Conservation (phyloP, 1,284 basidiomycete genomes). For the Ustilago shanxiensis region DNA sequence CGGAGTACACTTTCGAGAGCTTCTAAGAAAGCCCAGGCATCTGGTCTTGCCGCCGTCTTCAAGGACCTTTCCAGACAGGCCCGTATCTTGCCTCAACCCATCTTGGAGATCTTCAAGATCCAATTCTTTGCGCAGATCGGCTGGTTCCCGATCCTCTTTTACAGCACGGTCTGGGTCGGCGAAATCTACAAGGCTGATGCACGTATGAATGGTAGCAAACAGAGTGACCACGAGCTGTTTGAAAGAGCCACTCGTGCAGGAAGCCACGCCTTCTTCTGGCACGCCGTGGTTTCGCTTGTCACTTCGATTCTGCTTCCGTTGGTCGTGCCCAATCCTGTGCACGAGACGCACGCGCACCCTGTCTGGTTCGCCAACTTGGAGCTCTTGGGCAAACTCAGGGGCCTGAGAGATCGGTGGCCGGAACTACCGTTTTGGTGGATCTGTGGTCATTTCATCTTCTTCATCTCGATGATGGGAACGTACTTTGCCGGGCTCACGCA, state of each 20-base stretch:
- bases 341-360: slow-evolving; percentile 14
- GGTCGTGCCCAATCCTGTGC: slow-evolving; percentile 73
- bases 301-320: slow-evolving; percentile 81
- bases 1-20: background rate
- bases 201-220: slow-evolving; percentile 34
- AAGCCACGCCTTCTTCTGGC: slow-evolving; percentile 83
- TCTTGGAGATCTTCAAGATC: slow-evolving; percentile 59
- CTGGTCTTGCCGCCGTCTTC: slow-evolving; percentile 14
- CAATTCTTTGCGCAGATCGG: slow-evolving; percentile 65
- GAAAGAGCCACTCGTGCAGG: slow-evolving; percentile 82
- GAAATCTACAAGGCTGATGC: slow-evolving; percentile 60
- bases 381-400: slow-evolving; percentile 14
- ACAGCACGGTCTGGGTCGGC: slow-evolving; percentile 63
- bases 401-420: slow-evolving; percentile 32
- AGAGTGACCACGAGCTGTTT: slow-evolving; percentile 47
- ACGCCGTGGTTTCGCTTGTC: slow-evolving; percentile 79
- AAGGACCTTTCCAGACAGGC: slow-evolving; percentile 47
- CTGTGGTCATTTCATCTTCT: slow-evolving; percentile 57
- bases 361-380: slow-evolving; percentile 19
- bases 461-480: slow-evolving; percentile 53
- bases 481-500: slow-evolving; percentile 45
- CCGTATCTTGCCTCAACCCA: slow-evolving; percentile 41
- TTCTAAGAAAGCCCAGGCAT: slow-evolving; percentile 4
- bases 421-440: slow-evolving; percentile 60
- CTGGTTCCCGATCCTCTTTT: slow-evolving; percentile 66